Evolutionary conservation across 1,284 basidiomycete species (phyloP).

Genomic region (Heterobasidion irregulare): DNA sequence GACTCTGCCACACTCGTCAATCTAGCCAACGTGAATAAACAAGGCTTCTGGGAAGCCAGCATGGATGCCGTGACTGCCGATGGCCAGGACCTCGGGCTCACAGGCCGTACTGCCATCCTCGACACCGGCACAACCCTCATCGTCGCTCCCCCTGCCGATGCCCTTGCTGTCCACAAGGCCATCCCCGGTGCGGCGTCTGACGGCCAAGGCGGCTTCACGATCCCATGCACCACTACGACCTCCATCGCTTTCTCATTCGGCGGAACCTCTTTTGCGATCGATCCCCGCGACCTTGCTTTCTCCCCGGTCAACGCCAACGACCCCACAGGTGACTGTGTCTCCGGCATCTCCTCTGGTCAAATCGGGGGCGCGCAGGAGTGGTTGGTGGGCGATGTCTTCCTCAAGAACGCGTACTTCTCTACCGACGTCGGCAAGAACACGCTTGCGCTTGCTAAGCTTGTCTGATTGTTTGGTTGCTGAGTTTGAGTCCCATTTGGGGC

Average conservation of each 20-base stretch:
- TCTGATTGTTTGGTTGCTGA: slow-evolving; percentile 3
- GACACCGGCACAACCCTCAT: slow-evolving; percentile 76
- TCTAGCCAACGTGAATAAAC: slow-evolving; percentile 48
- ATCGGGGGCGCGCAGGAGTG: slow-evolving; percentile 61
- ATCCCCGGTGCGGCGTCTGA: slow-evolving; percentile 59
- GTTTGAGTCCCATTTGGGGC: too few species aligned
- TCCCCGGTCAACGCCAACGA: slow-evolving; percentile 53
- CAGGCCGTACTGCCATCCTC: slow-evolving; percentile 63
- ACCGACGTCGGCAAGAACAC: slow-evolving; percentile 61
- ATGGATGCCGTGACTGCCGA: slow-evolving; percentile 54
- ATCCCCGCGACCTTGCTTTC: slow-evolving; percentile 57
- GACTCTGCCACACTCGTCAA: slow-evolving; percentile 44
- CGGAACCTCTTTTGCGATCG: slow-evolving; percentile 52
- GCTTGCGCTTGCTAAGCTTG: slow-evolving; percentile 53
- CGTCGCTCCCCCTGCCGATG: slow-evolving; percentile 51
- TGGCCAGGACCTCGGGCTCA: slow-evolving; percentile 42
- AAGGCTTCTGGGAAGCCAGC: slow-evolving; percentile 74
- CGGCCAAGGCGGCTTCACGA: slow-evolving; percentile 48
- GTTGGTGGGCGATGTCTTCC: slow-evolving; percentile 71
- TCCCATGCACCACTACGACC: slow-evolving; percentile 69
- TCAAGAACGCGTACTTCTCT: slow-evolving; percentile 78
- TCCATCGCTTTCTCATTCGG: slow-evolving; percentile 66
- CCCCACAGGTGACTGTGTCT: slow-evolving; percentile 62
- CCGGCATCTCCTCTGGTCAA: slow-evolving; percentile 63
- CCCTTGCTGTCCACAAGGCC: slow-evolving; percentile 42